Evolutionary conservation across 371 early-diverging fungal genomes (phyloP), one percentile per base, ranked within the genome.

Genomic region (Zychaea mexicana): DNA sequence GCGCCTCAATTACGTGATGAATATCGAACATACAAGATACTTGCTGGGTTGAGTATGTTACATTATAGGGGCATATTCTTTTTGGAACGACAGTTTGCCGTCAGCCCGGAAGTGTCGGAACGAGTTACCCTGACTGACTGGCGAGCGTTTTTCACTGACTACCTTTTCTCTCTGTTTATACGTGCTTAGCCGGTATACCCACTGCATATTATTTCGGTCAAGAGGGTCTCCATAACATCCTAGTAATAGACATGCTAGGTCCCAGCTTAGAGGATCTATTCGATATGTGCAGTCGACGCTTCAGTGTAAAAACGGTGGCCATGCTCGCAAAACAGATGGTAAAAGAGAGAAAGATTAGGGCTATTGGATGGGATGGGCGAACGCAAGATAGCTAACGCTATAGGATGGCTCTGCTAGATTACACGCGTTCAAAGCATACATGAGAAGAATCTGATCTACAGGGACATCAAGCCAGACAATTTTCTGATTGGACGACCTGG

Each of bases 401-500:
- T 46, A 19, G n/a, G 7, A 46, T 19, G 46, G n/a, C 26, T 24
- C 1, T 5, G 24, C n/a, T 57, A 92, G 92, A 84, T 99, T 45
- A 85, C 86, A 19, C 87, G 94, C 42, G 88, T 98, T 27, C 98
- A 98, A 83, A 82, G 88, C 13, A 86, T 98, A 49, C 99, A 99
- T 72, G 94, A 96, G 66, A 90, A 90, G 70, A 93, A 95, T 73
- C 80, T 96, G 62, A 92, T 99, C 46, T 98, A 99, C 77, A 88
- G 99, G 56, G 99, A 99, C 76, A 97, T 99, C 71, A 99, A 99
- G 74, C 99, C 99, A 19, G 99, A 98, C 78, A 99, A 99, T 84
- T 98, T 99, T 75, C 76, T 95, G 22, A 87, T 94, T 56, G 94
- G 95, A 32, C 78, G 89, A 10, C 83, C 90, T 4, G 68, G 81